Evolutionary conservation across 2,329 filamentous ascomycete genomes (phyloP).

Genomic region (Xylariaceae sp.): DNA sequence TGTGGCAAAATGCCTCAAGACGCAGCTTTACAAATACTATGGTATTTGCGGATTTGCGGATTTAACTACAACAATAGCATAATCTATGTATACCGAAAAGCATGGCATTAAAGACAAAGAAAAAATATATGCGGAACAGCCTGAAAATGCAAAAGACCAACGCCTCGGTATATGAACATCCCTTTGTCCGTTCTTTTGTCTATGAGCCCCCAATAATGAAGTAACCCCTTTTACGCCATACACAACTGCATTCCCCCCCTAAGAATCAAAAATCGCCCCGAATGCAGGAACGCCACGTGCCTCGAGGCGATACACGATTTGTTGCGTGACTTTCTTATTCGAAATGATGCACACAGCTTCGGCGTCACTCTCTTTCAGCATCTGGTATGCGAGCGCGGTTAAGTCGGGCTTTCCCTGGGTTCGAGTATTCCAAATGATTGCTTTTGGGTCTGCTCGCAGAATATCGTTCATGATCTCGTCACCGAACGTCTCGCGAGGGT

Average conservation of each 20-base stretch:
- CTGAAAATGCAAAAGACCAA: neutral
- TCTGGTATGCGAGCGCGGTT: constrained; percentile 56
- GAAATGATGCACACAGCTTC: constrained; percentile 79
- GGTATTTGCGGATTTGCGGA: too few relatives aligned
- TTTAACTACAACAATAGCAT: too few relatives aligned
- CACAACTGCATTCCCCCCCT: too few relatives aligned
- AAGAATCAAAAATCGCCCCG: constrained; percentile 69
- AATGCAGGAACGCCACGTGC: constrained; percentile 69
- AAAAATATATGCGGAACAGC: neutral
- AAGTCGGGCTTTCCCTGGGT: constrained; percentile 64
- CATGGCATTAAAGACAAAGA: too few relatives aligned
- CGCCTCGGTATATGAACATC: neutral
- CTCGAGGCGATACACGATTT: constrained; percentile 74
- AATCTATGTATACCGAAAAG: too few relatives aligned
- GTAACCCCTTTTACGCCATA: too few relatives aligned
- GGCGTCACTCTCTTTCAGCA: constrained; percentile 61
- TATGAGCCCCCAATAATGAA: too few relatives aligned
- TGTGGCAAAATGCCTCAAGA: too few relatives aligned
- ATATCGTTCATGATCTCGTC: constrained; percentile 62
- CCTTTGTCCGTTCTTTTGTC: too few relatives aligned
- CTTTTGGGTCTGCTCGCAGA: constrained; percentile 62
- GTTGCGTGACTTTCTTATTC: constrained; percentile 71
- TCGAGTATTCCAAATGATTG: constrained; percentile 72
- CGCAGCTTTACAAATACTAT: too few relatives aligned
- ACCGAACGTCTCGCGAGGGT: constrained; percentile 69